phyloP scores from a whole-genome alignment of 805 yeast genomes.

The Candida maesae region DNA sequence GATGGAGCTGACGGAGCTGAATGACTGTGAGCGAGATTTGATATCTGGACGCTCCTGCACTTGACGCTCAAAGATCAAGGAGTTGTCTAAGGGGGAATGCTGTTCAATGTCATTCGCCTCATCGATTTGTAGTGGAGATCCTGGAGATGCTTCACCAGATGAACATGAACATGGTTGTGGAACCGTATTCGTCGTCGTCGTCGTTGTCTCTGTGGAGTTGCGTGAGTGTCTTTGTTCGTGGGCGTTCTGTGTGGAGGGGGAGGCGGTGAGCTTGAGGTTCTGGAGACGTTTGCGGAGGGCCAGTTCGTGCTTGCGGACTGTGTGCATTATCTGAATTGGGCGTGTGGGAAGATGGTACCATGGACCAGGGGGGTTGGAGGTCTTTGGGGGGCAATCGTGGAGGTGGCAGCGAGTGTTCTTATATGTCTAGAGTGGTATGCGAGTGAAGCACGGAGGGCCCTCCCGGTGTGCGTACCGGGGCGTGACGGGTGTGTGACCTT shows the following conservation, averaged over 20 bases:
- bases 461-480: constrained; percentile 2
- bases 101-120: constrained; percentile 1
- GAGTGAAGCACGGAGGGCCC: constrained; percentile 1
- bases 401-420: too few relatives aligned
- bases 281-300: constrained; percentile 8
- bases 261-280: constrained; percentile 1
- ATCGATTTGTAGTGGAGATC: not conserved
- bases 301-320: constrained; percentile 6
- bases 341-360: too few relatives aligned
- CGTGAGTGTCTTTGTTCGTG: too few relatives aligned
- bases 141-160: too few relatives aligned
- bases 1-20: constrained; percentile 10
- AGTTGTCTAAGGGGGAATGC: constrained; percentile 5
- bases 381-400: too few relatives aligned
- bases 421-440: too few relatives aligned
- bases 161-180: too few relatives aligned
- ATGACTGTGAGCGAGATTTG: constrained; percentile 14
- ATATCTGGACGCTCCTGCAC: constrained; percentile 11
- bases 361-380: too few relatives aligned
- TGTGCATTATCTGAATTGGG: not conserved
- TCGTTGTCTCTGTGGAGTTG: not conserved
- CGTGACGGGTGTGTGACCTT: not conserved
- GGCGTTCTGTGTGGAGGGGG: too few relatives aligned
- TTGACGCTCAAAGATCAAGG: constrained; percentile 14
- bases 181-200: too few relatives aligned